Base-by-base conservation (phyloP, 257 asterid genomes). In the Lavandula angustifolia region DNA sequence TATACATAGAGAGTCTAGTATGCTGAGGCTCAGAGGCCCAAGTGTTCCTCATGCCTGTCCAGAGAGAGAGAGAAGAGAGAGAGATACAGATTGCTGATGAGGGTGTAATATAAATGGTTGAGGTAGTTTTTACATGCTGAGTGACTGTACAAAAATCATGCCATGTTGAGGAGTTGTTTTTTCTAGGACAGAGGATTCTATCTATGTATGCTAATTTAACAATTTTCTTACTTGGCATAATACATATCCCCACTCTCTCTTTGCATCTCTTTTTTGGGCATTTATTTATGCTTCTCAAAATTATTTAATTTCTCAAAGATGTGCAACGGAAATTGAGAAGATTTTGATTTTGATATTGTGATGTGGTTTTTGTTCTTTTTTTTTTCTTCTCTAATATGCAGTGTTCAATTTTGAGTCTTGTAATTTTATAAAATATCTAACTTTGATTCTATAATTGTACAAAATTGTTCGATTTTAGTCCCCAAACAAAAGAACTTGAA, bases 61-160 rank as follows among this genome's bases (percentile, higher is more conserved):
- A 35, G 54, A 38, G 53, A 62, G 60, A 63, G 32, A 46, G 17
- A 46, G 12, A 46, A 2, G 6, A 13, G 22, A 1, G 54, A 16
- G 53, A 27, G 22, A 40, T 17, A 1, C 7, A 27, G 44, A 32
- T 5, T 13, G 65, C 41, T 48, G 76, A 71, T 29, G 70, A 54
- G 79, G 79, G 71, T 78, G 83, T 75, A 70, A 67, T 64, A 69
- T 66, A 77, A 54, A 44, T 37, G 70, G 55, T 22, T 16, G 80
- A 76, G 80, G 76, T 69, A 75, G 78, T 72, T 70, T 70, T 58
- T 41, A 62, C 27, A 65, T 46, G 57, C 54, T 5, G 33, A 43
- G 76, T 73, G 75, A 63, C 75, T 80, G 82, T 80, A 80, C 73
- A 74, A 74, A 74, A 73, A 77, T 70, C 18, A 65, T 73, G 82